These are phyloP conservation scores for Trichopus zeylanicus DNA, from an alignment of 116 monocot species.

Conservation along the genomic window DNA sequence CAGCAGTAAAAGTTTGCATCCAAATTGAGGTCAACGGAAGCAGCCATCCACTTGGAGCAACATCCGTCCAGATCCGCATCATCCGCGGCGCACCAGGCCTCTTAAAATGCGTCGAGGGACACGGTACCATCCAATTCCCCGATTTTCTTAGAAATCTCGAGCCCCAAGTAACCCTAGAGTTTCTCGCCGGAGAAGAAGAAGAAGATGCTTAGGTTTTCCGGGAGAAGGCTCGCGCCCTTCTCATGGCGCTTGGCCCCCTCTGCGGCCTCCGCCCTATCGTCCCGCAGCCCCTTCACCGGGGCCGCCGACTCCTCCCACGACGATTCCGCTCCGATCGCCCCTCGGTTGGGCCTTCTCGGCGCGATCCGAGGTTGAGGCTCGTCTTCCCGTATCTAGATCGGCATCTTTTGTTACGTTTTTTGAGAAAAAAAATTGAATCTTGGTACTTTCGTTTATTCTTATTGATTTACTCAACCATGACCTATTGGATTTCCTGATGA, in stretches of 20 bases:
- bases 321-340: conserved; percentile 6
- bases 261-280: conserved; percentile 17
- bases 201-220: conserved; percentile 32
- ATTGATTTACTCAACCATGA: neutral
- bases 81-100: no score
- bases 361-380: conserved; percentile 23
- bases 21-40: no score
- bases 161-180: no score
- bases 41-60: no score
- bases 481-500: no score
- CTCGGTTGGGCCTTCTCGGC: conserved; percentile 13
- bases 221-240: conserved; percentile 33
- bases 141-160: no score
- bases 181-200: neutral
- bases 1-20: no score
- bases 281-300: conserved; percentile 18
- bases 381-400: neutral
- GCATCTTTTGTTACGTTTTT: neutral
- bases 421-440: neutral
- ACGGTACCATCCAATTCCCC: no score
- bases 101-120: no score
- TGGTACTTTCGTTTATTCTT: neutral
- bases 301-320: conserved; percentile 2
- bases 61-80: no score
- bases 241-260: conserved; percentile 25